Evolutionary conservation across 306 rosid species (phyloP).

Genomic region (Quercus dentata): DNA sequence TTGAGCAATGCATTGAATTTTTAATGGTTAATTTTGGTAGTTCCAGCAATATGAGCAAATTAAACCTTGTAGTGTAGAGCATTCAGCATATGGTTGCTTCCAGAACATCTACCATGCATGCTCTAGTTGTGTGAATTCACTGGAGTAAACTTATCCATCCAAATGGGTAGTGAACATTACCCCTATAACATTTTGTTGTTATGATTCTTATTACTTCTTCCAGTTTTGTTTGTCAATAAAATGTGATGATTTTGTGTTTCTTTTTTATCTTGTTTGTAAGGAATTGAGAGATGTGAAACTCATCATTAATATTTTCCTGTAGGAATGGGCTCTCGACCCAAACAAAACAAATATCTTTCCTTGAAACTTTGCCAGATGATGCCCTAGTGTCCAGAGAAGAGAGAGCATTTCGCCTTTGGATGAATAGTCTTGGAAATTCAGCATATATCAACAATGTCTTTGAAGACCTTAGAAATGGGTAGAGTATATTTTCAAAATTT

Average conservation of each 20-base stretch:
- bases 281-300: not conserved
- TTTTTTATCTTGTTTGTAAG: not conserved
- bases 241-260: not conserved
- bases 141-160: not conserved
- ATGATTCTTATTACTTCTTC: not conserved
- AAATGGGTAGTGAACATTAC: not conserved
- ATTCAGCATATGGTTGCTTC: not conserved
- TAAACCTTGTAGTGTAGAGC: not conserved
- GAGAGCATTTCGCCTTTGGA: conserved; percentile 93
- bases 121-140: not conserved
- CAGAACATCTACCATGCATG: not conserved
- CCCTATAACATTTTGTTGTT: not conserved
- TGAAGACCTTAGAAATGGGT: conserved; percentile 95
- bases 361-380: conserved; percentile 75
- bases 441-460: conserved; percentile 88
- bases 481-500: not conserved
- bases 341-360: conserved; percentile 70
- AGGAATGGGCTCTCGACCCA: conserved; percentile 91
- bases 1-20: conserved; percentile 1
- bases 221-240: not conserved
- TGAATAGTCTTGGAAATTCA: conserved; percentile 78
- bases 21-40: not conserved
- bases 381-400: conserved; percentile 86
- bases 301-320: not conserved
- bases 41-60: not conserved